Conservation (phyloP, 2,329 filamentous ascomycete species). For the Aspergillus sojae region DNA sequence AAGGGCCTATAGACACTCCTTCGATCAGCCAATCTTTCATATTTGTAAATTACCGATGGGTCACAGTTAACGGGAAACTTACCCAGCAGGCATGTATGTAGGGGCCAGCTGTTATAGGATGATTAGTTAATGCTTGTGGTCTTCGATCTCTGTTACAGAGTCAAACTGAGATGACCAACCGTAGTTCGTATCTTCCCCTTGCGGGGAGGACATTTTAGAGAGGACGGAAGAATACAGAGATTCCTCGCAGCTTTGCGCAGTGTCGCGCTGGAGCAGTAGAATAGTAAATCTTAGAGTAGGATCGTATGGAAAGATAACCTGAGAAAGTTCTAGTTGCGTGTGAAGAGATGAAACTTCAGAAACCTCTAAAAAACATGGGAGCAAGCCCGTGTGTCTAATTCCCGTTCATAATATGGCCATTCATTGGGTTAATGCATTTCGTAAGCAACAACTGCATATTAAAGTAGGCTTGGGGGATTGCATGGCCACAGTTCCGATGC, state of each 20-base stretch:
- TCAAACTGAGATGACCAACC: background rate
- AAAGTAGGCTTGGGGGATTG: background rate
- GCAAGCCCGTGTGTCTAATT: background rate
- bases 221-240: background rate
- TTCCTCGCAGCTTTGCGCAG: background rate
- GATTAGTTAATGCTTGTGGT: background rate
- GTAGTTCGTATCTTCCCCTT: background rate
- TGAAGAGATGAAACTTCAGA: background rate
- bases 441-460: background rate
- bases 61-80: background rate
- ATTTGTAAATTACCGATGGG: background rate
- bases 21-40: background rate
- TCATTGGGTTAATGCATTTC: background rate
- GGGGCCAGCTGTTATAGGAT: background rate
- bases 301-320: background rate
- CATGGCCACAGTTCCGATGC: background rate
- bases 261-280: background rate
- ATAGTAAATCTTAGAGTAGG: background rate
- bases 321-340: background rate
- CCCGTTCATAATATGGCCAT: background rate
- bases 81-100: background rate
- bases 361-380: background rate
- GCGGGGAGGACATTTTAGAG: background rate
- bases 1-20: background rate
- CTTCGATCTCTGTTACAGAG: background rate